Evolutionary conservation across 306 rosid genomes (phyloP).

Genomic region (Trichosanthes truncata): DNA sequence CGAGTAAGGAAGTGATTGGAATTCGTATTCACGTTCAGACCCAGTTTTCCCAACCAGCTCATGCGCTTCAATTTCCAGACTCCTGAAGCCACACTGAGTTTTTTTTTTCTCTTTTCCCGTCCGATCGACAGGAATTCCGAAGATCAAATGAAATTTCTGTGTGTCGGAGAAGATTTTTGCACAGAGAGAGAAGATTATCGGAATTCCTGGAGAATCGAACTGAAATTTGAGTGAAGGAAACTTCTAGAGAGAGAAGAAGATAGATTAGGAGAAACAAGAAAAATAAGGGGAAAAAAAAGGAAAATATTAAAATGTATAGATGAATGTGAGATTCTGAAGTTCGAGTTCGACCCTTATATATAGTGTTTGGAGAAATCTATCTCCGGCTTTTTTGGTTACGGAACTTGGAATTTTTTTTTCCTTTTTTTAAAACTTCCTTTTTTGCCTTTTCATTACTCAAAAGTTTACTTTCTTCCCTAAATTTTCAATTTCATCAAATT

Average conservation of each 20-base stretch:
- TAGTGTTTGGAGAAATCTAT: neutral
- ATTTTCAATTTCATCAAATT: too few relatives aligned
- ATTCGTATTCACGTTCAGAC: conserved; percentile 42
- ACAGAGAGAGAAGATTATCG: neutral
- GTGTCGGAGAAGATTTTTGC: neutral
- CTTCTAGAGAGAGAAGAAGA: neutral
- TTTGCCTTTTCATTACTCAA: too few relatives aligned
- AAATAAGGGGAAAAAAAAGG: neutral
- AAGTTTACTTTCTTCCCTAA: too few relatives aligned
- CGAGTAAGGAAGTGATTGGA: conserved; percentile 53
- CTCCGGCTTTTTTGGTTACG: neutral
- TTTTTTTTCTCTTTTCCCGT: neutral
- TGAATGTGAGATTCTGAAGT: neutral
- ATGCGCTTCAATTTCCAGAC: conserved; percentile 45
- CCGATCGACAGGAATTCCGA: neutral
- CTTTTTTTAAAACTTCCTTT: too few relatives aligned
- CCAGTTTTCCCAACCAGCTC: conserved; percentile 95
- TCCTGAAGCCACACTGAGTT: conserved; percentile 2
- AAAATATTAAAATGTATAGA: neutral
- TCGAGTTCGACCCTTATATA: neutral
- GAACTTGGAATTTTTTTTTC: too few relatives aligned
- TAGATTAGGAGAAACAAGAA: neutral
- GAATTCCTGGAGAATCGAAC: neutral
- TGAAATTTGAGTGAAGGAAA: neutral
- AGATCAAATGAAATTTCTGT: neutral